A percentile compares a stretch with the other conserved stretches of the same genome.
Conservation (phyloP, 805 yeast species). For the Yarrowia phangngaensis region DNA sequence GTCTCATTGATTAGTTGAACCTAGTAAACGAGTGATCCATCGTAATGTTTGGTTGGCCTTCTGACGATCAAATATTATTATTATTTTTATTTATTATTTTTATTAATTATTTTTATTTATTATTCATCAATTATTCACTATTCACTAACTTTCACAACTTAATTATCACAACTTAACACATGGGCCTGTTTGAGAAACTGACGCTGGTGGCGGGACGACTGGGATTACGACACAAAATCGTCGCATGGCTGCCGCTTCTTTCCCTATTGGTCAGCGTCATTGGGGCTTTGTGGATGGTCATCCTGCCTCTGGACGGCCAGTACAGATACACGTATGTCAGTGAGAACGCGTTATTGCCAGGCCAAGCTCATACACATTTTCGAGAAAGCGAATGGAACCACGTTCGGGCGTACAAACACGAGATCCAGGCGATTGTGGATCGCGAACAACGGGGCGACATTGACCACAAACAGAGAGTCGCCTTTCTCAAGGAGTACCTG, state of each 20-base stretch:
- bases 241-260: slow-evolving; percentile 34
- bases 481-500: slow-evolving; percentile 55
- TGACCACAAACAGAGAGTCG: slow-evolving; percentile 43
- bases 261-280: slow-evolving; percentile 35
- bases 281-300: slow-evolving; percentile 55
- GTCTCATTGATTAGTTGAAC: too few species aligned
- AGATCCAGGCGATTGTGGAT: slow-evolving; percentile 43
- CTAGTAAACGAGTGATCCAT: too few species aligned
- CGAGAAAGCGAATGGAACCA: slow-evolving; percentile 94
- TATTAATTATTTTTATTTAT: too few species aligned
- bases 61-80: too few species aligned
- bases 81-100: too few species aligned
- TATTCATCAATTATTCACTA: too few species aligned
- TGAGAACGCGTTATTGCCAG: slow-evolving; percentile 96
- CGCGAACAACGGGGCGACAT: slow-evolving; percentile 2
- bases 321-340: slow-evolving; percentile 80
- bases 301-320: slow-evolving; percentile 76
- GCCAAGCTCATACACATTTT: slow-evolving; percentile 87
- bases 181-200: slow-evolving; percentile 41
- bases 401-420: slow-evolving; percentile 76
- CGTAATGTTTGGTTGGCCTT: too few species aligned
- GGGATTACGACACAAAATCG: slow-evolving; percentile 35
- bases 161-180: too few species aligned
- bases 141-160: too few species aligned
- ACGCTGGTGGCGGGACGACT: slow-evolving; percentile 34